A percentile compares a stretch with the other conserved stretches of the same genome.
Evolutionary conservation across 805 yeast species (phyloP).

Genomic region (Kazachstania psychrophila): DNA sequence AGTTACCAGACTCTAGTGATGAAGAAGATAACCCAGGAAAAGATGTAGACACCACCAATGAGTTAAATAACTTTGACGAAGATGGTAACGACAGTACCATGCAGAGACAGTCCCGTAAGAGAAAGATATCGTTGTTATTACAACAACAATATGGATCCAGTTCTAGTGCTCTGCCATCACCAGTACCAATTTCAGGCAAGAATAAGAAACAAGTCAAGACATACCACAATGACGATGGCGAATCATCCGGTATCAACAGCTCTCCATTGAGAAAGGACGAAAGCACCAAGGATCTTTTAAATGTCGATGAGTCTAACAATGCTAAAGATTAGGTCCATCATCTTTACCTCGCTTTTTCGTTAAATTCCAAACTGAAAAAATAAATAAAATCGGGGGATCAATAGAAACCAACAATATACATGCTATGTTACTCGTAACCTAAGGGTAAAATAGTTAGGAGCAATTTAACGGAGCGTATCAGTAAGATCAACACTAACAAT

Average conservation of each 20-base stretch:
- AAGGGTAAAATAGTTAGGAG: too few relatives aligned
- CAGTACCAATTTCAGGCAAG: constrained; percentile 4
- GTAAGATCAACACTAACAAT: too few relatives aligned
- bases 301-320: neutral
- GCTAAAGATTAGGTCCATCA: too few relatives aligned
- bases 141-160: constrained; percentile 30
- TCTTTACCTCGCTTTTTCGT: too few relatives aligned
- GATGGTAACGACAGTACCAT: constrained; percentile 22
- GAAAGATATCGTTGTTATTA: constrained; percentile 26
- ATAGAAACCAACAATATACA: too few relatives aligned
- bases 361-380: too few relatives aligned
- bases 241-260: constrained; percentile 1
- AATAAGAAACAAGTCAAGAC: neutral
- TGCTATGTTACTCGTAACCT: too few relatives aligned
- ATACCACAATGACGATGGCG: neutral
- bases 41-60: neutral
- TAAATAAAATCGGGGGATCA: too few relatives aligned
- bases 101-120: constrained; percentile 24
- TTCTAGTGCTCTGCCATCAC: constrained; percentile 25
- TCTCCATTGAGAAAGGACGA: constrained; percentile 9
- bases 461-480: too few relatives aligned
- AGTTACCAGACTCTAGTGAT: constrained; percentile 25
- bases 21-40: constrained; percentile 13
- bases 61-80: constrained; percentile 1
- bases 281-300: constrained; percentile 13